These are phyloP conservation scores for Naganishia friedmannii DNA, from an alignment of 768 basidiomycete species.

Conservation along the genomic window DNA sequence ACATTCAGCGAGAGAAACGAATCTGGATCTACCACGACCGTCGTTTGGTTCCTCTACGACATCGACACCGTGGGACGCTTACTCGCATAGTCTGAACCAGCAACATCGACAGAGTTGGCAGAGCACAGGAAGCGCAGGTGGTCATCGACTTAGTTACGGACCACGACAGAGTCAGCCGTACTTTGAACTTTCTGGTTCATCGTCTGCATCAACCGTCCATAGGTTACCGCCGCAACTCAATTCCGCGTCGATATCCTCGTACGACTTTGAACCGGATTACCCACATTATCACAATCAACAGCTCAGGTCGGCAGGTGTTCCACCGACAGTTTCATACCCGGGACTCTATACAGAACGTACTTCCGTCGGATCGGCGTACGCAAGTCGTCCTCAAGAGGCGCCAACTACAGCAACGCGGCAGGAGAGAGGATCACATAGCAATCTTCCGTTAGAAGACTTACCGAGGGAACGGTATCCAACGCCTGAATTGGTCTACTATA, in stretches of 20 bases:
- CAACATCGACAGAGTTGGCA: conserved; percentile 20
- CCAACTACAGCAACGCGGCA: neutral
- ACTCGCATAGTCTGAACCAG: neutral
- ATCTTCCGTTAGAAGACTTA: neutral
- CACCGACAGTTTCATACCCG: conserved; percentile 8
- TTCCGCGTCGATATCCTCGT: conserved; percentile 11
- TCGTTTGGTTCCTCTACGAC: conserved; percentile 13
- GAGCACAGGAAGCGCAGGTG: conserved; percentile 5
- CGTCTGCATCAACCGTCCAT: neutral
- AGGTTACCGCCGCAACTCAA: neutral
- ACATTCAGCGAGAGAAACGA: neutral
- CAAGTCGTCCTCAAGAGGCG: neutral
- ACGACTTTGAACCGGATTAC: conserved; percentile 10
- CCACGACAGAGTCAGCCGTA: conserved; percentile 24
- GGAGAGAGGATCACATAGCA: neutral
- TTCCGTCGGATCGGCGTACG: conserved; percentile 16
- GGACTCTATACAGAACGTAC: neutral
- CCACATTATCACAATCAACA: conserved; percentile 16
- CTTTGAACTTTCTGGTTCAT: conserved; percentile 9
- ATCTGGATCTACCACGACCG: conserved; percentile 9
- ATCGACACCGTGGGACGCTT: conserved; percentile 13
- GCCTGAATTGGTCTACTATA: conserved; percentile 14
- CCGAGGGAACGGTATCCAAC: conserved; percentile 18
- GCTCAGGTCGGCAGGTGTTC: conserved; percentile 17
- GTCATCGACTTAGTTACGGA: conserved; percentile 17